phyloP scores from a whole-genome alignment of 331 rosid species.

The Erythrophleum ivorense region DNA sequence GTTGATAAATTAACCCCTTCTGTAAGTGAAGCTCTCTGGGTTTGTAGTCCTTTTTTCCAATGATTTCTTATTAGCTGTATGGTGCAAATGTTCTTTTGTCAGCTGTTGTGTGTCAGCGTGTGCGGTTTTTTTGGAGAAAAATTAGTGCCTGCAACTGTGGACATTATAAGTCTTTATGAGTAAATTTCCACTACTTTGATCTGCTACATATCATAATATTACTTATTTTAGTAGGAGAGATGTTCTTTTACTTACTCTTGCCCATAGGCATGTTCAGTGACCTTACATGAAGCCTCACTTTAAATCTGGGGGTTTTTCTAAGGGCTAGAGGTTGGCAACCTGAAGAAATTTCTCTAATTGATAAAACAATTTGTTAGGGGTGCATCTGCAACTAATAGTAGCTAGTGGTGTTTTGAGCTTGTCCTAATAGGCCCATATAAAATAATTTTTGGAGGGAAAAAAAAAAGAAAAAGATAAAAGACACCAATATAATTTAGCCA shows the following conservation, averaged over 20 bases:
- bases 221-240: background rate
- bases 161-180: background rate
- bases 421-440: background rate
- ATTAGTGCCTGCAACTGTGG: background rate
- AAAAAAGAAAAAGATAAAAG: background rate
- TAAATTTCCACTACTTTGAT: background rate
- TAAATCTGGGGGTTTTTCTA: constrained; percentile 13
- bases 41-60: constrained; percentile 21
- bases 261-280: constrained; percentile 13
- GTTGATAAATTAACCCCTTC: constrained; percentile 90
- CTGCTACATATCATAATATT: background rate
- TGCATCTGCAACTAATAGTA: constrained; percentile 17
- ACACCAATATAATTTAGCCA: background rate
- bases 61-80: constrained; percentile 19
- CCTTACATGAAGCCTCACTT: constrained; percentile 29
- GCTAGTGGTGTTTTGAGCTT: constrained; percentile 19
- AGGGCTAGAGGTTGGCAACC: constrained; percentile 6
- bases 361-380: background rate
- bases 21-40: constrained; percentile 57
- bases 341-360: constrained; percentile 27
- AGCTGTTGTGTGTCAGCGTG: background rate
- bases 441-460: background rate
- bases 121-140: background rate
- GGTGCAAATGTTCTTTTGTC: constrained; percentile 27
- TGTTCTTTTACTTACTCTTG: background rate